Percentiles rank a stretch among this genome's conserved stretches.
These are phyloP conservation scores for Pseudocercospora crystallina DNA, from an alignment of 2,329 filamentous ascomycete species.

Conservation along the genomic window DNA sequence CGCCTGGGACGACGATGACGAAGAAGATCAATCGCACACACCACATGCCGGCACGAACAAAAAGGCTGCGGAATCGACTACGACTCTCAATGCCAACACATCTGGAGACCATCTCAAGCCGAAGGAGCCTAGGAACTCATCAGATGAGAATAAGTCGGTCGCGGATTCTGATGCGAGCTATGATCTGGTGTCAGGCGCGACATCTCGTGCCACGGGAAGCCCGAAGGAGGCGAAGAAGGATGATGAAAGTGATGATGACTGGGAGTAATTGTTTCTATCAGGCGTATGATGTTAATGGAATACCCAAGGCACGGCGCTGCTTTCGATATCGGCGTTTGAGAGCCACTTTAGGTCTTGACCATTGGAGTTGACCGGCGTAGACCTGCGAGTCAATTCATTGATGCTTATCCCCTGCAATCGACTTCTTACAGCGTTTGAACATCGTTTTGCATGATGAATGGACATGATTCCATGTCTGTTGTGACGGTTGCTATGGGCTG, in stretches of 20 bases:
- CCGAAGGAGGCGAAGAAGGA: slow-evolving; percentile 55
- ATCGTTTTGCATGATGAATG: too few species aligned
- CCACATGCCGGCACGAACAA: slow-evolving; percentile 26
- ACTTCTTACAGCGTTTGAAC: too few species aligned
- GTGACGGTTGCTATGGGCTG: too few species aligned
- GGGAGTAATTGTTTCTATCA: slow-evolving; percentile 30
- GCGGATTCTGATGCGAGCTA: slow-evolving; percentile 95
- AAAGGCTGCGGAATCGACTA: slow-evolving; percentile 29
- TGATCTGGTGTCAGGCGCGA: slow-evolving; percentile 76
- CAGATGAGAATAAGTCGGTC: slow-evolving; percentile 70
- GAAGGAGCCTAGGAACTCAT: slow-evolving; percentile 46
- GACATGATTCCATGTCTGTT: too few species aligned
- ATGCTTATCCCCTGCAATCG: too few species aligned
- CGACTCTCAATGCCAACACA: slow-evolving; percentile 30
- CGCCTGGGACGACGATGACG: slow-evolving; percentile 73
- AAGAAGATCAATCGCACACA: slow-evolving; percentile 51
- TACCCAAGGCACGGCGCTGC: too few species aligned
- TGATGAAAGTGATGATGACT: slow-evolving; percentile 38
- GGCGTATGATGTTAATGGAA: too few species aligned
- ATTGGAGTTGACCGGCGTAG: too few species aligned
- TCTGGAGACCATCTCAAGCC: slow-evolving; percentile 54
- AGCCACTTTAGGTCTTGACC: too few species aligned
- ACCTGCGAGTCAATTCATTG: too few species aligned
- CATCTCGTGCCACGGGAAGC: slow-evolving; percentile 72
- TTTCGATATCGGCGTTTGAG: too few species aligned